Conservation (phyloP, 495 filamentous ascomycete genomes). For the Aspergillus ellipticus region DNA sequence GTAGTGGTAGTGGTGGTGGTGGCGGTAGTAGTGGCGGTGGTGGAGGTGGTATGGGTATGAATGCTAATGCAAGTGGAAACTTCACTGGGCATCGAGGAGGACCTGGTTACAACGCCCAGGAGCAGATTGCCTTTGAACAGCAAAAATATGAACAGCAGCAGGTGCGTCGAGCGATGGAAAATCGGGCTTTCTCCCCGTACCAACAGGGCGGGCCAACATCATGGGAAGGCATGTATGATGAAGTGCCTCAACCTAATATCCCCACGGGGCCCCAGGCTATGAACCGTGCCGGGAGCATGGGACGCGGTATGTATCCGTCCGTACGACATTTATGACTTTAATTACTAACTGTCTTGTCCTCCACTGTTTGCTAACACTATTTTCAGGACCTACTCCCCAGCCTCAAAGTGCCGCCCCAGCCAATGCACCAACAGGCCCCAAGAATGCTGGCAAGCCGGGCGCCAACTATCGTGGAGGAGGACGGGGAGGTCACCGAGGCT, state of each 20-base stretch:
- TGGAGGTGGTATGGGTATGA: slow-evolving; percentile 2
- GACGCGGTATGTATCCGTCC: slow-evolving; percentile 41
- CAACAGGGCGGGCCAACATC: slow-evolving; percentile 65
- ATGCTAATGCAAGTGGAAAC: slow-evolving; percentile 15
- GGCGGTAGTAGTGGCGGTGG: slow-evolving; percentile 7
- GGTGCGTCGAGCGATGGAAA: slow-evolving; percentile 44
- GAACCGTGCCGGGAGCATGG: slow-evolving; percentile 46
- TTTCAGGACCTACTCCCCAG: slow-evolving; percentile 45
- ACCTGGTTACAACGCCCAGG: slow-evolving; percentile 65
- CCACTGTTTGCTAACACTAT: slow-evolving; percentile 19
- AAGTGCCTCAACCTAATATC: slow-evolving; percentile 83
- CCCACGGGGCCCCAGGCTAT: slow-evolving; percentile 51
- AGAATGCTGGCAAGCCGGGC: slow-evolving; percentile 90
- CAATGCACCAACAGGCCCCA: slow-evolving; percentile 92
- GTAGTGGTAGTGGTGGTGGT: slow-evolving; percentile 10
- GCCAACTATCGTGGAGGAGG: slow-evolving; percentile 94
- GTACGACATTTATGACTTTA: too few relatives aligned
- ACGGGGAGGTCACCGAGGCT: slow-evolving; percentile 69
- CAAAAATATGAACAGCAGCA: slow-evolving; percentile 82
- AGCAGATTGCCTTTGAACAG: slow-evolving; percentile 81
- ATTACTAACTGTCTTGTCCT: neutral
- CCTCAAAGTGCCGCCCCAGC: slow-evolving; percentile 76
- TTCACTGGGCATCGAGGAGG: slow-evolving; percentile 36
- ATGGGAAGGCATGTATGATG: slow-evolving; percentile 99
- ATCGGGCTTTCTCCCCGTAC: slow-evolving; percentile 46